Conservation (phyloP, 2,329 filamentous ascomycete species). For the Pyrenochaeta sp. region DNA sequence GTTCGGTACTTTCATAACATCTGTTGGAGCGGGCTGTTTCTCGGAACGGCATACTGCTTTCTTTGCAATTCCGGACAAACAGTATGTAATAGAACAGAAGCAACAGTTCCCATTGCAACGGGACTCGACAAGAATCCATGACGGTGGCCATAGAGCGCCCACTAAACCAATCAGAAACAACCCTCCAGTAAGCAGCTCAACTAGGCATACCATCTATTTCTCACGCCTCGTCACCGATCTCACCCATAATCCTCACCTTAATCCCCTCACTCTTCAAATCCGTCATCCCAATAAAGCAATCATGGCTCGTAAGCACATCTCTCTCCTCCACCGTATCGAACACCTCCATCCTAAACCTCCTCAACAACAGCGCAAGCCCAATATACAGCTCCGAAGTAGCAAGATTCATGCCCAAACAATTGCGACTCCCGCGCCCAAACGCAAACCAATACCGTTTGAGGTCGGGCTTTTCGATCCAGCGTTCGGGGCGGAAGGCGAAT, state of each 20-base stretch:
- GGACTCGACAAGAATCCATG: no score
- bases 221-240: neutral
- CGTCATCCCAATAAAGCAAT: constrained; percentile 21
- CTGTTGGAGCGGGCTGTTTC: no score
- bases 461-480: constrained; percentile 35
- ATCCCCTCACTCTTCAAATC: constrained; percentile 18
- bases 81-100: no score
- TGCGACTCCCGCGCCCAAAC: constrained; percentile 17
- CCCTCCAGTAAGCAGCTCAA: no score
- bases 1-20: no score
- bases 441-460: constrained; percentile 11
- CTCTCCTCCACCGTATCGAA: constrained; percentile 18
- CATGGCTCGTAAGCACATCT: constrained; percentile 21
- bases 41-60: no score
- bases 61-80: no score
- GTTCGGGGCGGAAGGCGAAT: constrained; percentile 31
- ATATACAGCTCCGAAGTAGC: constrained; percentile 19
- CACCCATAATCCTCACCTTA: constrained; percentile 9
- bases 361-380: constrained; percentile 13
- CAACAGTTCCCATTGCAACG: no score
- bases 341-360: constrained; percentile 12
- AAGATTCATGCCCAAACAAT: constrained; percentile 24
- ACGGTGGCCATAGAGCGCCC: no score
- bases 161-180: no score
- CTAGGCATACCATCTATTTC: neutral